phyloP scores from a whole-genome alignment of 768 basidiomycete genomes.

The Fistulinella prunicolor region DNA sequence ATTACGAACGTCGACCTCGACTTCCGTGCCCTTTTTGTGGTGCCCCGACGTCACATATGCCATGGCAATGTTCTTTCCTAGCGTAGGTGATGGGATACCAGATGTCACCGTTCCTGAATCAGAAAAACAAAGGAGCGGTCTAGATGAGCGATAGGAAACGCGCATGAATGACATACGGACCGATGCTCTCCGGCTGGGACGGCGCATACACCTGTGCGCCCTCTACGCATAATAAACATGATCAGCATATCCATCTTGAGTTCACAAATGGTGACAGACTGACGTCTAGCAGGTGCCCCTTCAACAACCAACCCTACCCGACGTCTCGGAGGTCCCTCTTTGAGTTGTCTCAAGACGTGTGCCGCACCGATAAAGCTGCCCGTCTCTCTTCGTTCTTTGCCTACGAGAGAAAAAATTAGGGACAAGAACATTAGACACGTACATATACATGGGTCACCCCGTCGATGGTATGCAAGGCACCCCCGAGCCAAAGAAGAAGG shows the following conservation, averaged over 20 bases:
- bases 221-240: conserved; percentile 41
- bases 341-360: conserved; percentile 69
- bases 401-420: conserved; percentile 34
- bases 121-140: conserved; percentile 16
- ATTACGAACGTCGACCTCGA: conserved; percentile 81
- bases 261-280: conserved; percentile 17
- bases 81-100: conserved; percentile 91
- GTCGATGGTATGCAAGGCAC: no score
- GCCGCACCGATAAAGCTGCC: conserved; percentile 80
- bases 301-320: conserved; percentile 83
- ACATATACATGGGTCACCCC: no score
- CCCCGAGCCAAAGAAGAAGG: no score
- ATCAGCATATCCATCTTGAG: background rate
- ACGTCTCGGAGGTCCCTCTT: conserved; percentile 71
- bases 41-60: conserved; percentile 78
- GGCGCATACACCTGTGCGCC: conserved; percentile 72
- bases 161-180: conserved; percentile 37
- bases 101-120: conserved; percentile 74
- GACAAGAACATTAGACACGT: background rate
- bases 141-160: conserved; percentile 3
- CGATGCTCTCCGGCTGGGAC: conserved; percentile 53
- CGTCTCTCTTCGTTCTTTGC: conserved; percentile 73
- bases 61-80: conserved; percentile 94
- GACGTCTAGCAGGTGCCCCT: conserved; percentile 83
- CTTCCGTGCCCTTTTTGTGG: conserved; percentile 88